Evolutionary conservation across 306 rosid genomes (phyloP), one percentile per base, ranked within the genome.

Genomic region (Begonia masoniana): DNA sequence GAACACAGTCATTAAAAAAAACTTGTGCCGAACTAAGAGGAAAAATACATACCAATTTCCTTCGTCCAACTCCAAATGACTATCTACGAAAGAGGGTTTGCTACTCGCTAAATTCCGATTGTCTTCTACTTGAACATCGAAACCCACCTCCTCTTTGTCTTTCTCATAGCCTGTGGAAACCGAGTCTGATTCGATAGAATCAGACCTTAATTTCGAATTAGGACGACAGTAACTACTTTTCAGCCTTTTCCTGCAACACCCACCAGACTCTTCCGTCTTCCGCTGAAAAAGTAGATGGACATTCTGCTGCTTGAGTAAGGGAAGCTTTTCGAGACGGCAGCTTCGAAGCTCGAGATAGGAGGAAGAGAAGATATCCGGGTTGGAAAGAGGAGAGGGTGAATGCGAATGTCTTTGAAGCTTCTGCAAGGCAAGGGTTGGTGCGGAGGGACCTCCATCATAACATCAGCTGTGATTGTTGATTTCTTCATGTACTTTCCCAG

Each of bases 401-500:
- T 45, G 45, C 13, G 63, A 66, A 0, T 60, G 63, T 39, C 80
- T 78, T 51, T 73, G 77, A 12, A 71, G 84, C 23, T 60, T 71
- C 19, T 59, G 83, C n/a, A 76, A 75, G 0, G 91, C 91, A 47
- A 79, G 77, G 66, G 84, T 66, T 60, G 50, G 13, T 70, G 80
- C 0, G 81, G 66, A 0, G 83, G 59, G 14, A 67, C 56, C 58
- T 88, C 91, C 92, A 73, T 75, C 47, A 75, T 72, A 7, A 87
- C 79, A 9, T 75, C 83, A 43, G 75, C 78, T 1, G 74, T 54
- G 61, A 63, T 66, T 63, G 79, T 88, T 9, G 94, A 72, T 63
- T 84, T 88, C 73, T 71, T 84, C 78, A 81, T 75, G 78, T 81
- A 84, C 69, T 88, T 88, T 0, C 94, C 94, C 96, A 84, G 80